Percentiles rank a stretch among this genome's conserved stretches.
Conservation (phyloP, 108 stramenopile genomes). For the Cyclotella kingstonii region DNA sequence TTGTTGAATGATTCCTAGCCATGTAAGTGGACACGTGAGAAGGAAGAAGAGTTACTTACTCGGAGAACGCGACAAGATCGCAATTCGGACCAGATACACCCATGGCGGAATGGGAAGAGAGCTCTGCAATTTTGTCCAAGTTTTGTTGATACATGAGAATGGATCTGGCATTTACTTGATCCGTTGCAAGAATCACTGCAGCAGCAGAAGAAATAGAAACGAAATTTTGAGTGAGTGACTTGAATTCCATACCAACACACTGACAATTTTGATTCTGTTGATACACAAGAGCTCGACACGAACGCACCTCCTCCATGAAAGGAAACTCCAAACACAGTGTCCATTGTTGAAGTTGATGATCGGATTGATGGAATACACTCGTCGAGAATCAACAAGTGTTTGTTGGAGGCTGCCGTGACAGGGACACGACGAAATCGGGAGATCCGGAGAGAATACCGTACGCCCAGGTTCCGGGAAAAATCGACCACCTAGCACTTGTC, state of each 20-base stretch:
- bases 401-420: no score
- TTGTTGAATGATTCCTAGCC: not conserved
- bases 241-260: not conserved
- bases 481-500: no score
- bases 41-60: conserved; percentile 49
- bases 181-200: conserved; percentile 83
- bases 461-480: no score
- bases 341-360: conserved; percentile 46
- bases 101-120: conserved; percentile 81
- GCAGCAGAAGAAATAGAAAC: not conserved
- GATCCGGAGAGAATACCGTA: no score
- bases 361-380: not conserved
- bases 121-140: conserved; percentile 78
- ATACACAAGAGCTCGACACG: not conserved
- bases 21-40: not conserved
- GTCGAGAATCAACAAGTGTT: no score
- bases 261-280: no score
- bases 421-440: no score
- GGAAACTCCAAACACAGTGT: conserved; percentile 82
- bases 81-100: conserved; percentile 88
- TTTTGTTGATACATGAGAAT: conserved; percentile 88
- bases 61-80: conserved; percentile 88
- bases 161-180: conserved; percentile 86
- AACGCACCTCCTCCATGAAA: conserved; percentile 83
- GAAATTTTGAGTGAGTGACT: not conserved